Base-by-base conservation (phyloP, 306 rosid genomes). In the Sophora flavescens region DNA sequence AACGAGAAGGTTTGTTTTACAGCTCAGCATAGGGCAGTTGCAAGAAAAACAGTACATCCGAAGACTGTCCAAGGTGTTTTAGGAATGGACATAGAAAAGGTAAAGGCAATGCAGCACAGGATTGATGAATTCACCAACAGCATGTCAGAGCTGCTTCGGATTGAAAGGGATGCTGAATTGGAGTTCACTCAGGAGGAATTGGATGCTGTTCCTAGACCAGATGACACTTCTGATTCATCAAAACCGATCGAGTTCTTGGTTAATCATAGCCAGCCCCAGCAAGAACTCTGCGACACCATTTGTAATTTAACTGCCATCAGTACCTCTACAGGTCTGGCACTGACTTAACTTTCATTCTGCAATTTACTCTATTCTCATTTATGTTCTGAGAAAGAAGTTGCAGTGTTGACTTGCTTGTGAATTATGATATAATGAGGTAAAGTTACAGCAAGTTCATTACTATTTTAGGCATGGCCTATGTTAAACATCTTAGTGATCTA, bases 181-280 rank as follows among this genome's bases (percentile, higher is more conserved):
- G 97, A 91, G 87, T 91, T 73, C 75, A 91, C 97, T 5, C 97
- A 91, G 77, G 97, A 91, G 82, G 97, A 91, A 78, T 67, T 91
- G 70, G 89, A 91, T 84, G 97, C 97, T 3, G 95, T 91, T 85
- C 95, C 97, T 56, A 81, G 41, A 66, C 97, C 93, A 1, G 84
- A 85, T 54, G 85, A 83, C 56, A 11, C 80, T 78, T 83, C 89
- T 11, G 90, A 91, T 26, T 50, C 90, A 4, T 81, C 86, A 2
- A 88, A 86, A 83, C 95, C 97, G 0, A 88, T 89, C 35, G 97
- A 89, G 77, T 91, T 89, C 84, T 76, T 91, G 85, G 97, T 91
- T 74, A 88, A 89, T 66, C 97, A 88, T 80, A 87, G 97, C 77
- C 93, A 88, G 76, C 88, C 93, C 57, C 91, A 88, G 50, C 95